These are phyloP conservation scores for Cryoendolithus antarcticus DNA, from an alignment of 2,329 filamentous ascomycete species.

Conservation along the genomic window DNA sequence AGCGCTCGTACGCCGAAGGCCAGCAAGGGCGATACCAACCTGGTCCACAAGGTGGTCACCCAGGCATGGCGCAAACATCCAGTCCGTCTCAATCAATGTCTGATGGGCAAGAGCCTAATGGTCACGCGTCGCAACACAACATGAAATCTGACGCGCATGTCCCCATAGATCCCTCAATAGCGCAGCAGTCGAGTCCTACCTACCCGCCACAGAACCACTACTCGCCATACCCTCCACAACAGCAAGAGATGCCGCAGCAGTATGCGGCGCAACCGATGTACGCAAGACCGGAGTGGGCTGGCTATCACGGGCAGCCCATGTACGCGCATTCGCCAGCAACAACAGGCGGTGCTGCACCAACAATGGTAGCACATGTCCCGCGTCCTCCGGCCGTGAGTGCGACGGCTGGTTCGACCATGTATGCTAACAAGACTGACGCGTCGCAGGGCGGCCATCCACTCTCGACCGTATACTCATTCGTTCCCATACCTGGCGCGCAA, in stretches of 20 bases:
- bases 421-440: conserved; percentile 12
- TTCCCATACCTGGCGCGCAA: conserved; percentile 90
- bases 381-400: conserved; percentile 51
- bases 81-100: conserved; percentile 89
- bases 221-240: conserved; percentile 74
- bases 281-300: conserved; percentile 63
- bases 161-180: conserved; percentile 98
- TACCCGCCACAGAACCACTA: conserved; percentile 72
- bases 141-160: conserved; percentile 92
- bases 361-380: conserved; percentile 45
- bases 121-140: conserved; percentile 34
- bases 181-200: conserved; percentile 81
- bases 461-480: conserved; percentile 90
- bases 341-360: conserved; percentile 42
- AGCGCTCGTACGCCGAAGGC: conserved; percentile 63
- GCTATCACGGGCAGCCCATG: conserved; percentile 44
- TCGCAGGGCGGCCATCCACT: conserved; percentile 39
- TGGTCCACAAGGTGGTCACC: conserved; percentile 58
- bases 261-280: conserved; percentile 53
- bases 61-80: conserved; percentile 97
- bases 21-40: conserved; percentile 64
- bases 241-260: conserved; percentile 75
- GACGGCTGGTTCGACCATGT: conserved; percentile 1
- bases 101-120: conserved; percentile 68
- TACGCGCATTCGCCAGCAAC: conserved; percentile 44